Evolutionary conservation across 139 green algal genomes (phyloP), one percentile per base, ranked within the genome.

Genomic region (Chlorokybus atmophyticus): DNA sequence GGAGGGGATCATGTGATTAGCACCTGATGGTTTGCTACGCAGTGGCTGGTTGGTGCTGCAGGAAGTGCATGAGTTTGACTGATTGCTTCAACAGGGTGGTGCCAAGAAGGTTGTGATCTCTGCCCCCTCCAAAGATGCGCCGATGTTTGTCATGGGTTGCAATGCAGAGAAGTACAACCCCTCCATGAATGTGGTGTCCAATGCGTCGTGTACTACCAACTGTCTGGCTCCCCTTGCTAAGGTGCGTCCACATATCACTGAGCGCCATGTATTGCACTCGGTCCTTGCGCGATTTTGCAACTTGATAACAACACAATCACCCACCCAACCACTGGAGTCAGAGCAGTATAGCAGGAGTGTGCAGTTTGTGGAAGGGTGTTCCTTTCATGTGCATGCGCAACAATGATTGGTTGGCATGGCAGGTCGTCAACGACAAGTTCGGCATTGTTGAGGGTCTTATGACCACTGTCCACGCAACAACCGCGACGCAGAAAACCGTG

Each of bases 141-240:
- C 85, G 57, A 96, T 94, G 87, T 93, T 85, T 74, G 86, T 94
- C 27, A 88, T 94, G 79, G 88, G 88, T 48, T 87, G 94, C 1
- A 96, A 96, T 69, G 53, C 88, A 53, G 62, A 87, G 0, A 80
- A 86, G 68, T 95, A 93, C 70, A 62, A 89, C 64, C 64, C 83
- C 17, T 57, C 66, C 31, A 82, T 75, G 58, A 61, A 87, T 51
- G 53, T 75, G 41, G 75, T 96, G 8, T 72, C 64, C 14, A 72
- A 72, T 56, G 88, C 88, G 41, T 89, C 78, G 0, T 96, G 88
- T 82, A 96, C 88, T 50, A 96, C 88, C 68, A 96, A 96, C 82
- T 95, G 87, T 77, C 79, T 96, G 50, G 88, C 87, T 3, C 88
- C 88, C 21, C 61, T 96, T n/a, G 85, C 84, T 19, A 73, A 73